Base-by-base conservation (phyloP, 2,329 filamentous ascomycete species). In the Exophiala aquamarina region DNA sequence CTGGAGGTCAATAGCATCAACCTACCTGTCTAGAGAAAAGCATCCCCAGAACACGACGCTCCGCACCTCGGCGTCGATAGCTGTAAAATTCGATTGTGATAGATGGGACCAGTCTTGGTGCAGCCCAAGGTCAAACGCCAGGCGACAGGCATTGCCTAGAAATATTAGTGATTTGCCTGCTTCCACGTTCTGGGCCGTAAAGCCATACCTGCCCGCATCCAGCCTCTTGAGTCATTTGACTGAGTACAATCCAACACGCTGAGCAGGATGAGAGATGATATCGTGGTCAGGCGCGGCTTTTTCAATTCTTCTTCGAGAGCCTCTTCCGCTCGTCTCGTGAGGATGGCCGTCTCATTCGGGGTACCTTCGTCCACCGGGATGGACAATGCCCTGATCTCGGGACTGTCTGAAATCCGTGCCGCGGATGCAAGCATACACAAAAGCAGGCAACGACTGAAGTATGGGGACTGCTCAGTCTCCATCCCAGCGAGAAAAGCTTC, bases 161-260 rank as follows among this genome's bases (percentile, higher is more conserved):
- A n/a, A n/a, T n/a, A n/a, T n/a, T n/a, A n/a, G n/a, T n/a, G n/a
- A n/a, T n/a, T n/a, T n/a, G n/a, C n/a, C n/a, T n/a, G n/a, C n/a
- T n/a, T n/a, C n/a, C n/a, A n/a, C n/a, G n/a, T n/a, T n/a, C n/a
- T n/a, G n/a, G n/a, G n/a, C n/a, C n/a, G n/a, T n/a, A n/a, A n/a
- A n/a, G n/a, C n/a, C 23, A 49, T 20, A 39, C 53, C 50, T 48
- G 47, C 47, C 15, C 36, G 26, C 41, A 47, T 44, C 46, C 46
- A 49, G 7, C 46, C 46, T 18, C 19, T 23, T 10, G 40, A 44
- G 26, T 49, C 46, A 23, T 49, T 44, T n/a, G 46, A 49, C 26
- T 44, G 23, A 7, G 17, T 21, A 32, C 46, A 49, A 23, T 49
- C 46, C 11, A 49, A 5, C 3, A 49, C 26, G 29, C 46, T 49